Conservation (phyloP, 2,329 filamentous ascomycete genomes). For the Pseudohalonectria lignicola region DNA sequence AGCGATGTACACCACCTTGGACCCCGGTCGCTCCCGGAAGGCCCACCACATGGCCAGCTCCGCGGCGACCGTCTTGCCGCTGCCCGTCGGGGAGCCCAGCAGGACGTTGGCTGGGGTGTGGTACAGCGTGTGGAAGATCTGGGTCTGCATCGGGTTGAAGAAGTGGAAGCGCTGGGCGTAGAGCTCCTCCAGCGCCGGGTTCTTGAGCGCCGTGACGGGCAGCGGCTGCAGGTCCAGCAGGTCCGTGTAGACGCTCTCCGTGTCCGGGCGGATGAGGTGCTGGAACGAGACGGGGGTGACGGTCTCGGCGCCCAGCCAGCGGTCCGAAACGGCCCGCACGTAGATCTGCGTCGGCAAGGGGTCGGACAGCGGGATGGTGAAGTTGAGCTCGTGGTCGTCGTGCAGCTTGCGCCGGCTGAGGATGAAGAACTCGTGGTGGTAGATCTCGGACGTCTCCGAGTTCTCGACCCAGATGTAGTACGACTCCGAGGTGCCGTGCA, state of each 20-base stretch:
- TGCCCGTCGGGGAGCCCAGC: slow-evolving; percentile 89
- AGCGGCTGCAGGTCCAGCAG: slow-evolving; percentile 85
- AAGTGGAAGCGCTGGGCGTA: slow-evolving; percentile 85
- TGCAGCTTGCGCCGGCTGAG: slow-evolving; percentile 80
- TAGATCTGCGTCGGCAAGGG: slow-evolving; percentile 94
- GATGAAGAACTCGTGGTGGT: slow-evolving; percentile 96
- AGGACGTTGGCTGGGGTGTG: slow-evolving; percentile 87
- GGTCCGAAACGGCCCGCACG: slow-evolving; percentile 84
- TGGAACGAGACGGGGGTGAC: slow-evolving; percentile 95
- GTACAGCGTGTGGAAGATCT: slow-evolving; percentile 95
- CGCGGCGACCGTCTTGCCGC: slow-evolving; percentile 92
- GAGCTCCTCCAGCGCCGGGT: slow-evolving; percentile 75
- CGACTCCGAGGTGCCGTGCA: slow-evolving; percentile 89
- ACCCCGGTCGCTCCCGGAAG: slow-evolving; percentile 85
- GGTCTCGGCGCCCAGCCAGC: slow-evolving; percentile 94
- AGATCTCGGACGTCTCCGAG: slow-evolving; percentile 93
- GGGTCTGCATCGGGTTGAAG: slow-evolving; percentile 99
- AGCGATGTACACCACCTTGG: slow-evolving; percentile 97
- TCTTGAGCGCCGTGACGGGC: slow-evolving; percentile 77
- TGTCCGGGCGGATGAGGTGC: slow-evolving; percentile 93
- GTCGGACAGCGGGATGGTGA: slow-evolving; percentile 90
- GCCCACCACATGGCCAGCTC: slow-evolving; percentile 99
- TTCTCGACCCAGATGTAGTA: slow-evolving; percentile 99
- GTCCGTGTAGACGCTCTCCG: slow-evolving; percentile 94
- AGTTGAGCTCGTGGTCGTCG: slow-evolving; percentile 95